Evolutionary conservation across 208 protist species (phyloP), one percentile per base, ranked within the genome.

Genomic region (Crithidia bombi): DNA sequence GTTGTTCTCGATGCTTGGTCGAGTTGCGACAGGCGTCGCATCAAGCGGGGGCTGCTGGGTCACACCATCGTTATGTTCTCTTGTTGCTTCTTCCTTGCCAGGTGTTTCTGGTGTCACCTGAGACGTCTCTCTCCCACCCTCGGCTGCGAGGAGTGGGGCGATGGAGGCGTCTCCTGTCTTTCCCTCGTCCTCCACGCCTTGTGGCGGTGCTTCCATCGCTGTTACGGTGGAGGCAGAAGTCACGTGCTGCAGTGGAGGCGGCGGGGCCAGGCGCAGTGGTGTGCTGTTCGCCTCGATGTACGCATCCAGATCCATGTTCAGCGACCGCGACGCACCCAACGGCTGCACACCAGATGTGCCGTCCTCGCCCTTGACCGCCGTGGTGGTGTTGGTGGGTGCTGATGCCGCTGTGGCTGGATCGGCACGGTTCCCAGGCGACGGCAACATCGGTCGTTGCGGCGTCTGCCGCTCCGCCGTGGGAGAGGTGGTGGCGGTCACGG

Each of bases 271-370:
- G 2, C 71, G 71, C 46, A 70, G 44, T 43, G 71, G 63, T 0
- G 71, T 82, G 50, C 67, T 78, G 52, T 76, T 55, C 2, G 52
- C 35, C 21, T 58, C 65, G 1, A 72, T 65, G 52, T 72, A 56
- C 32, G 65, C 64, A 32, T 75, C 68, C 64, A 75, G 38, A 17
- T 79, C 72, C 35, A 51, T 21, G 28, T 57, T 28, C 36, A 69
- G 56, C 32, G 75, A 68, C 23, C 65, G 65, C 15, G 52, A 11
- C 23, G 58, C 55, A 12, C 23, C 21, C 12, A 46, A 38, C 25
- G 17, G 36, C 19, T 25, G 3, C 5, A 30, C 62, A 12, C 43
- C 17, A 21, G 44, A 21, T 21, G n/a, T 35, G 19, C 2, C 21
- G n/a, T 69, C 54, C 46, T 51, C 21, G 30, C n/a, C 28, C 51